Base-by-base conservation (phyloP, 495 filamentous ascomycete genomes). In the Extremus antarcticus region DNA sequence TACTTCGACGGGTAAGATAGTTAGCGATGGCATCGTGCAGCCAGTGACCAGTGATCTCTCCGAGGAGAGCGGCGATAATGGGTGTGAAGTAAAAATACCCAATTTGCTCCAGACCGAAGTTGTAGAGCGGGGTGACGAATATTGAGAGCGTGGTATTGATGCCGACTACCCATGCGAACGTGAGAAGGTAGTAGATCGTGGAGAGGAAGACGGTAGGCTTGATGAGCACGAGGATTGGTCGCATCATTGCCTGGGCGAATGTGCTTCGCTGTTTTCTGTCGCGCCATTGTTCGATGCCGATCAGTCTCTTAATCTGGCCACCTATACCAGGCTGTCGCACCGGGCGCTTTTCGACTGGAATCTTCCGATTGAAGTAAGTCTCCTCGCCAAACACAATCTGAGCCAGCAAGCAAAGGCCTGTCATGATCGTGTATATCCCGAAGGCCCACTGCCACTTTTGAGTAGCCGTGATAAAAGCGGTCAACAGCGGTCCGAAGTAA, bases 41-140 rank as follows among this genome's bases (percentile, higher is more conserved):
- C 73, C 74, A 85, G 63, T 83, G 80, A 25, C 81, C 80, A 11
- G 68, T 51, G 8, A 73, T 20, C 63, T 78, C 76, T 41, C 78
- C 80, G 1, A 84, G 67, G 23, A 74, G 58, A 15, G 72, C 73
- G 24, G 74, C 78, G 10, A 81, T 68, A 10, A 82, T 69, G 17
- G 76, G 76, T 0, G 77, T 76, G 66, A 82, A 81, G 66, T 83
- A 85, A 67, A 82, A 79, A 61, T 71, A 80, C 10, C 79, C 80
- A 23, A 81, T 72, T 41, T 75, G 41, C 73, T 70, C 0, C 75
- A 68, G 0, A 35, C 69, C 71, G 57, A 84, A 84, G 16, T 71
- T 71, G 68, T 83, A 84, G 3, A 74, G 71, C 2, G 53, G 58
- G 0, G 70, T 70, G 9, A 83, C 62, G 56, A 79, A 77, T 43